A percentile compares a stretch with the other conserved stretches of the same genome.
phyloP scores from a whole-genome alignment of 2,329 filamentous ascomycete genomes.

The Ascocoryne sarcoides region DNA sequence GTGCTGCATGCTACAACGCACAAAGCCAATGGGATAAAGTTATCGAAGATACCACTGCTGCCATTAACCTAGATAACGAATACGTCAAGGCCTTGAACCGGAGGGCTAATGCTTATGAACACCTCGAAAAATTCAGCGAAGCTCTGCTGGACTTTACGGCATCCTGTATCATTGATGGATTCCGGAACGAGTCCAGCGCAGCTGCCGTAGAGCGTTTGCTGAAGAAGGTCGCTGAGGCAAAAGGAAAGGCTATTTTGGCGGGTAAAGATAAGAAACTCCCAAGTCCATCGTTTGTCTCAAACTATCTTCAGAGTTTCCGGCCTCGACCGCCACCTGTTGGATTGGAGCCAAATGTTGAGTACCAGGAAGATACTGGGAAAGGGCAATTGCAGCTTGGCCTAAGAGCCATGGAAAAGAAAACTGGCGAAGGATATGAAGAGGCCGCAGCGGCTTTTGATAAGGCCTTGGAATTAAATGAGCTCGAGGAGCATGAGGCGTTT shows the following conservation, averaged over 20 bases:
- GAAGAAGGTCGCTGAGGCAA: conserved; percentile 93
- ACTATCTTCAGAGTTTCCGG: conserved; percentile 98
- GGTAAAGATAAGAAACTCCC: conserved; percentile 77
- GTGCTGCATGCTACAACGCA: conserved; percentile 94
- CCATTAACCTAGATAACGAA: conserved; percentile 84
- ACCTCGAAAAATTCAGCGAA: conserved; percentile 83
- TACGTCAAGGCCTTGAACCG: conserved; percentile 98
- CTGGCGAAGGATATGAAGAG: conserved; percentile 83
- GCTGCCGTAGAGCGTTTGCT: conserved; percentile 85
- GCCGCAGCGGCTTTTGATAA: conserved; percentile 79
- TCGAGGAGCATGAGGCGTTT: conserved; percentile 77
- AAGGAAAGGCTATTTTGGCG: conserved; percentile 80
- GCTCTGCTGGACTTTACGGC: conserved; percentile 96
- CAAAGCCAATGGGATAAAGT: conserved; percentile 91
- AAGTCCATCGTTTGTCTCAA: conserved; percentile 92
- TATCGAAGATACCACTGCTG: conserved; percentile 91
- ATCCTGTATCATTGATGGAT: conserved; percentile 97
- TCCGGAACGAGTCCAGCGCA: conserved; percentile 84
- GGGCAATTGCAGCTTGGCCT: conserved; percentile 81
- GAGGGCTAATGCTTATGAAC: conserved; percentile 92
- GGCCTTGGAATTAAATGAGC: conserved; percentile 71
- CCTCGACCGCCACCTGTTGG: conserved; percentile 69
- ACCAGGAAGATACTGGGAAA: conserved; percentile 70
- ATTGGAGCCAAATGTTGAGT: conserved; percentile 71
- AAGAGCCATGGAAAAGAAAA: conserved; percentile 73